A percentile compares a stretch with the other conserved stretches of the same genome.
Evolutionary conservation across 208 protist species (phyloP).

Genomic region (Wallacemonas rigidus): DNA sequence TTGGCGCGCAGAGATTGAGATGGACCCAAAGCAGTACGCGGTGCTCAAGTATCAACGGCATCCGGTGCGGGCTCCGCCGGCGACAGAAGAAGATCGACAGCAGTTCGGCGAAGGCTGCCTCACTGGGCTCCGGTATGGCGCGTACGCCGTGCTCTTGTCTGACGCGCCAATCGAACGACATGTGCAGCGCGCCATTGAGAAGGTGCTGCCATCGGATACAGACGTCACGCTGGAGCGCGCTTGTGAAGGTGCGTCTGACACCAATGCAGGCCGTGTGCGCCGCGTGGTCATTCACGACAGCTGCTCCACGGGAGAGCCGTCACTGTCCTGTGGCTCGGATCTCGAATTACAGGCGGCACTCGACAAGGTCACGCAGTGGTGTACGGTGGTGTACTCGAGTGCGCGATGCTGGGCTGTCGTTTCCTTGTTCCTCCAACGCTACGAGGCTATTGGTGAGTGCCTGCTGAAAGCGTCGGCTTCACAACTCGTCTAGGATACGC

Average conservation of each 20-base stretch:
- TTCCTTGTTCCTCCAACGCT: slow-evolving; percentile 37
- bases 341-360: background rate
- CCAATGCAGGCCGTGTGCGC: background rate
- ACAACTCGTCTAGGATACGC: background rate
- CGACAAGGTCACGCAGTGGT: slow-evolving; percentile 5
- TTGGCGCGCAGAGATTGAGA: slow-evolving; percentile 32
- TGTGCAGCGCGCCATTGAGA: background rate
- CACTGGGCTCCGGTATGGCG: slow-evolving; percentile 34
- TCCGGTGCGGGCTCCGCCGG: slow-evolving; percentile 16
- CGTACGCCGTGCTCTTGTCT: slow-evolving; percentile 14
- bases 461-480: slow-evolving; percentile 7
- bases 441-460: slow-evolving; percentile 38
- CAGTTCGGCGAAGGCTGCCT: slow-evolving; percentile 32
- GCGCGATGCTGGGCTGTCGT: slow-evolving; percentile 18
- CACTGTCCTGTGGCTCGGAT: too few species aligned
- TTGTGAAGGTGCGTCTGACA: too few species aligned
- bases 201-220: background rate
- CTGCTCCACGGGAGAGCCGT: too few species aligned
- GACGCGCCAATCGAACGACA: background rate
- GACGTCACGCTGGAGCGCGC: background rate
- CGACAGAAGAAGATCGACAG: slow-evolving; percentile 21
- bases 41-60: slow-evolving; percentile 19
- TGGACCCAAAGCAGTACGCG: slow-evolving; percentile 33
- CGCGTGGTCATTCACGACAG: background rate
- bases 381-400: slow-evolving; percentile 13